Evolutionary conservation across 495 filamentous ascomycete species (phyloP).

Genomic region (Bacidia rubella): DNA sequence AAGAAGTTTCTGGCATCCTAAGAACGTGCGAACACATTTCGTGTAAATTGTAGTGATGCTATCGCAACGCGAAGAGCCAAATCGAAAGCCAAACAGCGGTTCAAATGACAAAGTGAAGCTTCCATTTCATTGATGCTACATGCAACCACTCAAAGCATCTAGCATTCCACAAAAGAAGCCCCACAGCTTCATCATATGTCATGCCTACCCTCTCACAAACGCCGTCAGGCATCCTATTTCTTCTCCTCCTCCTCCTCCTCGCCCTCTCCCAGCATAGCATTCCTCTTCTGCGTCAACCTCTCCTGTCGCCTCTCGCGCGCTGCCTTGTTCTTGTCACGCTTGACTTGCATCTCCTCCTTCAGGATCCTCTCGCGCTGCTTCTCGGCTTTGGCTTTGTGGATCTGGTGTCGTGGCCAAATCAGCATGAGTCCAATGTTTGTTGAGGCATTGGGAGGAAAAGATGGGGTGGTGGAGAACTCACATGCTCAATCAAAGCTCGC

Average conservation of each 20-base stretch:
- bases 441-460: not conserved
- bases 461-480: constrained; percentile 40
- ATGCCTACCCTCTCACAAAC: not conserved
- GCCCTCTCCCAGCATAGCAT: constrained; percentile 62
- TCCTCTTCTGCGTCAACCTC: constrained; percentile 79
- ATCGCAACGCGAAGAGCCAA: too few species aligned
- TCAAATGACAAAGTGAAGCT: too few species aligned
- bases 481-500: constrained; percentile 97
- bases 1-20: too few species aligned
- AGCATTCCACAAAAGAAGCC: not conserved
- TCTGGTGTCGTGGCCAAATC: constrained; percentile 36
- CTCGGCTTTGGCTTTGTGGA: constrained; percentile 99
- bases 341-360: constrained; percentile 99
- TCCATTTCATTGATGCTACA: too few species aligned
- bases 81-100: too few species aligned
- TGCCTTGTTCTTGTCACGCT: constrained; percentile 99
- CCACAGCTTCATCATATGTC: not conserved
- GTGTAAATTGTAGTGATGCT: too few species aligned
- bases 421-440: constrained; percentile 5
- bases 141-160: too few species aligned
- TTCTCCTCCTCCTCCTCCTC: constrained; percentile 33
- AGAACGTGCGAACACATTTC: too few species aligned
- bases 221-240: not conserved
- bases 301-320: constrained; percentile 91
- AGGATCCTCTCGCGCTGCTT: constrained; percentile 82